Base-by-base conservation (phyloP, 73 alveolate species). In the Breviolum minutum region DNA sequence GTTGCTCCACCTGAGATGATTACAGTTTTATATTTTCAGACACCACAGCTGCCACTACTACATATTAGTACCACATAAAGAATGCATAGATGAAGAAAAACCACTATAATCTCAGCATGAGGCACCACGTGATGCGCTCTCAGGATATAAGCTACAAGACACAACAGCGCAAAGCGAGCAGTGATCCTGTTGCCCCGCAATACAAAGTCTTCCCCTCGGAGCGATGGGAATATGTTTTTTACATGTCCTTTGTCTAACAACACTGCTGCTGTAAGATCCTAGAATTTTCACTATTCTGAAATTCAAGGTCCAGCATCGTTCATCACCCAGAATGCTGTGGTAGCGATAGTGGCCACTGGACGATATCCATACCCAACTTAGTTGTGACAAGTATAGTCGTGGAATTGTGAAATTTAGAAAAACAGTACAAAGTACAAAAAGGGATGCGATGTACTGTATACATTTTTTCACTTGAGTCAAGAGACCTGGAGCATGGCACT, bases 341-440 rank as follows among this genome's bases (percentile, higher is more conserved):
- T 85, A 63, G 27, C 94, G 94, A 48, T 24, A 24, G 69, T 85
- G 94, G n/a, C 79, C 60, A 20, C 24, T 27, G 27, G 62, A 60
- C 26, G 29, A 10, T 19, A 85, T 85, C 94, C 94, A 85, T 12
- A 85, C 77, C 94, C 94, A 85, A 61, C 94, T 85, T n/a, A 62
- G 94, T 40, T 22, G 77, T 4, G 13, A n/a, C 62, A 60, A 12
- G 10, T 26, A 1, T 22, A 32, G 69, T 29, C 0, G 80, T 22
- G 2, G 8, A n/a, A n/a, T n/a, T n/a, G n/a, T n/a, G n/a, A n/a
- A n/a, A n/a, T n/a, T n/a, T n/a, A n/a, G n/a, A n/a, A n/a, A n/a
- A n/a, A n/a, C n/a, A n/a, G n/a, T n/a, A n/a, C n/a, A n/a, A n/a
- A n/a, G n/a, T n/a, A n/a, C n/a, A n/a, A n/a, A n/a, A n/a, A n/a